Conservation (phyloP, 352 stramenopile species). For the Phytophthora citrophthora region DNA sequence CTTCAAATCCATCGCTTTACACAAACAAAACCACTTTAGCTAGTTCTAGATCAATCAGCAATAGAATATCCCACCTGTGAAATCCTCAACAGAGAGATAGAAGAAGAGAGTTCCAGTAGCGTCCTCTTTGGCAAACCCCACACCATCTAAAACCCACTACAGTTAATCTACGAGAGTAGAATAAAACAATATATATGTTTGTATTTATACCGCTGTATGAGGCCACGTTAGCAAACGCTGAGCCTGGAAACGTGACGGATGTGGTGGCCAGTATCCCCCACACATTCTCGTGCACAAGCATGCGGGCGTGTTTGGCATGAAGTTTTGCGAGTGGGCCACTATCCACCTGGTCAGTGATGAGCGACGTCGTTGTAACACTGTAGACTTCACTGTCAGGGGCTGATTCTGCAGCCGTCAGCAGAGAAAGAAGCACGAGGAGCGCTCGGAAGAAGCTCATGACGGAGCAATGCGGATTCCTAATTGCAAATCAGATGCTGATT, state of each 20-base stretch:
- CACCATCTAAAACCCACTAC: constrained; percentile 42
- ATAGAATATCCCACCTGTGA: constrained; percentile 17
- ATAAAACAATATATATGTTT: too few species aligned
- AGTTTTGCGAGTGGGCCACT: constrained; percentile 21
- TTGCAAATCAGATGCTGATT: constrained; percentile 9
- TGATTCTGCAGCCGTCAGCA: background rate
- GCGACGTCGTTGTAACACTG: constrained; percentile 12
- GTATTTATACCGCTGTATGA: constrained; percentile 64
- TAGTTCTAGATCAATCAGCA: background rate
- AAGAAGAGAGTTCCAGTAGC: constrained; percentile 73
- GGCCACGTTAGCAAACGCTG: constrained; percentile 59
- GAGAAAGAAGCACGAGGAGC: constrained; percentile 6
- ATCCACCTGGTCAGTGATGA: constrained; percentile 4
- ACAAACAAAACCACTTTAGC: background rate
- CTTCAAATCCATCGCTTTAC: constrained; percentile 50
- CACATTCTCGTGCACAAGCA: constrained; percentile 63
- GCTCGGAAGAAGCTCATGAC: background rate
- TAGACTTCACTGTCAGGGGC: constrained; percentile 11
- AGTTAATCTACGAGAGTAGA: background rate
- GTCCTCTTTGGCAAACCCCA: constrained; percentile 49
- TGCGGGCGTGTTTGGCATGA: constrained; percentile 53
- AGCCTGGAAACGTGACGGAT: constrained; percentile 54
- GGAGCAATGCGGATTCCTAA: too few species aligned
- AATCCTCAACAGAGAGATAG: constrained; percentile 61
- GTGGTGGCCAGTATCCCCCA: constrained; percentile 71